phyloP scores from a whole-genome alignment of 192 early-diverging fungal genomes.

The Physocladia obscura region DNA sequence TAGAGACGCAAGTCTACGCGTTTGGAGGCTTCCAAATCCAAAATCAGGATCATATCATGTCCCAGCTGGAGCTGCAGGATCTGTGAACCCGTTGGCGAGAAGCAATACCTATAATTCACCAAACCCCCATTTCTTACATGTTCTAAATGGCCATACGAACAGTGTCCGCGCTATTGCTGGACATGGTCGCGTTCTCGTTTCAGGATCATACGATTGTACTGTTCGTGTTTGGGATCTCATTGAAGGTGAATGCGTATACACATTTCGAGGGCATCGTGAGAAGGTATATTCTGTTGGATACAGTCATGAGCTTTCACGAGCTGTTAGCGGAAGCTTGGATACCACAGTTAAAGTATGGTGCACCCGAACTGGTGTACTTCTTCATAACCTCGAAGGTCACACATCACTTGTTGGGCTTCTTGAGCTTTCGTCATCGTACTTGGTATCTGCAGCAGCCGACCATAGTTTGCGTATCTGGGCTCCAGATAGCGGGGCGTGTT shows the following conservation, averaged over 20 bases:
- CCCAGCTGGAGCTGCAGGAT: slow-evolving; percentile 31
- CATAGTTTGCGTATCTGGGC: slow-evolving; percentile 91
- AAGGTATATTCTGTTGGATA: slow-evolving; percentile 96
- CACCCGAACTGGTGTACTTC: slow-evolving; percentile 73
- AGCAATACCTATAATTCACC: background rate
- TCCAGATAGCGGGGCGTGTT: slow-evolving; percentile 64
- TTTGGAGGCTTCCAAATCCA: slow-evolving; percentile 89
- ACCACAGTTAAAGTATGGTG: slow-evolving; percentile 91
- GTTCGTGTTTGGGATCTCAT: slow-evolving; percentile 89
- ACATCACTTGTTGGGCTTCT: slow-evolving; percentile 91
- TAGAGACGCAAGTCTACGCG: slow-evolving; percentile 86
- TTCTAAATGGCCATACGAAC: slow-evolving; percentile 81
- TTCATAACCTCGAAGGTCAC: slow-evolving; percentile 83
- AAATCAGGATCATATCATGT: slow-evolving; percentile 52
- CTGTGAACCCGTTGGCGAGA: slow-evolving; percentile 10
- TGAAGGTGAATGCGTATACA: slow-evolving; percentile 68
- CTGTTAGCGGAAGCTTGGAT: slow-evolving; percentile 94
- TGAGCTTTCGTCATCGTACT: slow-evolving; percentile 75
- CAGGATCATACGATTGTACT: slow-evolving; percentile 88
- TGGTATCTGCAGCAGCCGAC: slow-evolving; percentile 96
- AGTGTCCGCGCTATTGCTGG: slow-evolving; percentile 94
- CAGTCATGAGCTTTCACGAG: slow-evolving; percentile 75
- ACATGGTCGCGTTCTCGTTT: slow-evolving; percentile 79
- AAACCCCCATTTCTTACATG: slow-evolving; percentile 83
- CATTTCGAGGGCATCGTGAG: slow-evolving; percentile 81